Conservation (phyloP, 2,329 filamentous ascomycete species). For the Phialophora chinensis region DNA sequence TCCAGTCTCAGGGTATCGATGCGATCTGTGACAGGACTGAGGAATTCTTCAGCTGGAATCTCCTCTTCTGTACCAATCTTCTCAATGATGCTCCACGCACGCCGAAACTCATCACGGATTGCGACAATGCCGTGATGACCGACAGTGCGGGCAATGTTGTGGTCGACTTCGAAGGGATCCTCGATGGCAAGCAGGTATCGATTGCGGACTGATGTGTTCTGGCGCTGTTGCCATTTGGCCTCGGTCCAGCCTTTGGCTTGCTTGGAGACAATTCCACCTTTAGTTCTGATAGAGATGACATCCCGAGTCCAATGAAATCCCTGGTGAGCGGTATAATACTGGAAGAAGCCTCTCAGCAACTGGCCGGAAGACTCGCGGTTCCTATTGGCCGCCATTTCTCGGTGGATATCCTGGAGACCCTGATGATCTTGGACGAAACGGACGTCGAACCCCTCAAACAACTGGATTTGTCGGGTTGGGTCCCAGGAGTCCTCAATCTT, state of each 20-base stretch:
- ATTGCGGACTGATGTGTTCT: conserved; percentile 75
- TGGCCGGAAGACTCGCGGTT: conserved; percentile 74
- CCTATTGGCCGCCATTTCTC: conserved; percentile 62
- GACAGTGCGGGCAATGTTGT: conserved; percentile 87
- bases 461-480: conserved; percentile 47
- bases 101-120: conserved; percentile 82
- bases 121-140: conserved; percentile 80
- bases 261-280: conserved; percentile 73
- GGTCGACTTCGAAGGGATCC: conserved; percentile 85
- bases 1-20: conserved; percentile 39
- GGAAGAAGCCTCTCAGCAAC: conserved; percentile 82
- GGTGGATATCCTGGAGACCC: conserved; percentile 66
- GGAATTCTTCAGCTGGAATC: conserved; percentile 44
- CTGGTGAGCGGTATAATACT: conserved; percentile 69
- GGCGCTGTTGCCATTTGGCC: conserved; percentile 63
- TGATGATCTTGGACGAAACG: conserved; percentile 79
- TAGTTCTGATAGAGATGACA: conserved; percentile 76
- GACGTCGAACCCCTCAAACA: conserved; percentile 70
- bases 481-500: conserved; percentile 50
- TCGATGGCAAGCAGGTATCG: conserved; percentile 89
- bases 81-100: conserved; percentile 70
- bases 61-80: conserved; percentile 27
- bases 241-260: conserved; percentile 82
- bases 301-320: conserved; percentile 81
- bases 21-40: conserved; percentile 36